Evolutionary conservation across 2,329 filamentous ascomycete genomes (phyloP).

Genomic region (Trichoderma sp.): DNA sequence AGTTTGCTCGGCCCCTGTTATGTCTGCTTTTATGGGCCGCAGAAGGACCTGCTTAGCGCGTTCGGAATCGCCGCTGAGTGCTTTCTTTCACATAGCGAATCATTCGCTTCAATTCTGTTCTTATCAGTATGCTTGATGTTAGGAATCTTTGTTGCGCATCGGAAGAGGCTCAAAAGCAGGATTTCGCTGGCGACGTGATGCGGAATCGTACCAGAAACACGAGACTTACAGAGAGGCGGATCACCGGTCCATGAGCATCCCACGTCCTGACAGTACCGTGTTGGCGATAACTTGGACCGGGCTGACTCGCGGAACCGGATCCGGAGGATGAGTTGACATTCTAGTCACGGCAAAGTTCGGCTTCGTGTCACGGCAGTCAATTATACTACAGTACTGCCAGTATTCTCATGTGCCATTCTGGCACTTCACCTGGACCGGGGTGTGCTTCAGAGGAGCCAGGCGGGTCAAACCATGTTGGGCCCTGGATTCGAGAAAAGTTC

Average conservation of each 20-base stretch:
- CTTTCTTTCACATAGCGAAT: background rate
- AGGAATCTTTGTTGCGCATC: background rate
- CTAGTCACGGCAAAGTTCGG: background rate
- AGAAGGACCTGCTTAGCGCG: background rate
- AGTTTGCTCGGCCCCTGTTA: background rate
- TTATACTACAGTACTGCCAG: background rate
- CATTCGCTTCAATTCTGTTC: background rate
- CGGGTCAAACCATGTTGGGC: conserved; percentile 1
- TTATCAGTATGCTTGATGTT: background rate
- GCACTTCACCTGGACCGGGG: background rate
- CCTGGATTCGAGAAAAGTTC: conserved; percentile 9
- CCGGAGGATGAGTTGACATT: background rate
- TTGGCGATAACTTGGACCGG: background rate
- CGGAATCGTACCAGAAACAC: background rate
- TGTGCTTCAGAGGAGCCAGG: background rate
- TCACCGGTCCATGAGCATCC: background rate
- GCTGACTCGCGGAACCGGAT: conserved; percentile 2
- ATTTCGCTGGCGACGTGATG: background rate
- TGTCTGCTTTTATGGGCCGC: background rate
- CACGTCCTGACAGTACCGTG: background rate
- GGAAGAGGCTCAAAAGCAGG: background rate
- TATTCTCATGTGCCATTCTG: background rate
- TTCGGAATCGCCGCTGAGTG: conserved; percentile 10
- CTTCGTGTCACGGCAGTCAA: background rate
- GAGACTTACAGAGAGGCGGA: background rate